Evolutionary conservation across 2,329 filamentous ascomycete species (phyloP).

Genomic region (Exophiala sp.): DNA sequence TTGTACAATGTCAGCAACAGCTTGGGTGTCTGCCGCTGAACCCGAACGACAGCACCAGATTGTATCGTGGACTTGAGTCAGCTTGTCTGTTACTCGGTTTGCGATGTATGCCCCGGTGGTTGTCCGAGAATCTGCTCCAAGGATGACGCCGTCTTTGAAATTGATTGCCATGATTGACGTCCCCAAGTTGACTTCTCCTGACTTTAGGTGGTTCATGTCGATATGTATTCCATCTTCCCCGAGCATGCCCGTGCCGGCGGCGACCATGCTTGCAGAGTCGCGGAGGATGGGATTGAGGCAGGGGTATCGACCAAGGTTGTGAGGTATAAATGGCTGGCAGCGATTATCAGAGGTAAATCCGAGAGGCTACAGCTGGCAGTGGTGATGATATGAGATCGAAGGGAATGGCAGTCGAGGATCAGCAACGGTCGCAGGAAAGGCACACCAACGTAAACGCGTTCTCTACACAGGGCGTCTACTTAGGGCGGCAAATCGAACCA

Average conservation of each 20-base stretch:
- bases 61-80: conserved; percentile 95
- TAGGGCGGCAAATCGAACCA: background rate
- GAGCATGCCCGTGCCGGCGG: conserved; percentile 41
- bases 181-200: conserved; percentile 96
- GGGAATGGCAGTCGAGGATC: background rate
- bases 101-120: conserved; percentile 98
- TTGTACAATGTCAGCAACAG: conserved; percentile 94
- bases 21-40: conserved; percentile 95
- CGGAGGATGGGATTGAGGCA: background rate
- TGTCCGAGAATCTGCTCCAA: conserved; percentile 92
- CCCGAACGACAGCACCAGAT: conserved; percentile 99
- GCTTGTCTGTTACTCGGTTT: conserved; percentile 98
- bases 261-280: conserved; percentile 34
- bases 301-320: background rate
- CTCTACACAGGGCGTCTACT: background rate
- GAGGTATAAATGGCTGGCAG: background rate
- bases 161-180: conserved; percentile 99
- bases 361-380: background rate
- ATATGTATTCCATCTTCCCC: conserved; percentile 88
- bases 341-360: background rate
- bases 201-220: conserved; percentile 98
- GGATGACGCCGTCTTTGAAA: conserved; percentile 96
- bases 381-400: conserved; percentile 2
- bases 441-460: conserved; percentile 7
- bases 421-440: conserved; percentile 11